phyloP scores from a whole-genome alignment of 345 rosid genomes.

The Sisymbrium irio region DNA sequence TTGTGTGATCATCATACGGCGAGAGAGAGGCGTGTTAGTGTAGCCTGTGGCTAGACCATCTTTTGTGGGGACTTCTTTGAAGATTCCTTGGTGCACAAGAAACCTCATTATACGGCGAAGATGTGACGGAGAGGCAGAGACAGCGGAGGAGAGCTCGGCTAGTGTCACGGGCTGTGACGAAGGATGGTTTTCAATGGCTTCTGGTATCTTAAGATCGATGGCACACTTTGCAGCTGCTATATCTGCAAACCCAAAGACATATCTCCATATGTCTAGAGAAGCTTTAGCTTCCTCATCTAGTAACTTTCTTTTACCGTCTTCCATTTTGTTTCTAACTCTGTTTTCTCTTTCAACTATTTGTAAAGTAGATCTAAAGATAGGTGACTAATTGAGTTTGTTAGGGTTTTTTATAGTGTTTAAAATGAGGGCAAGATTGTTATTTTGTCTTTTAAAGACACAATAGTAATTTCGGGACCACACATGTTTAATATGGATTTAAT shows the following conservation, averaged over 20 bases:
- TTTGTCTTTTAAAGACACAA: background rate
- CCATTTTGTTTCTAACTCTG: slow-evolving; percentile 2
- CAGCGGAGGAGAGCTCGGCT: slow-evolving; percentile 46
- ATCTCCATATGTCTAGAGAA: slow-evolving; percentile 53
- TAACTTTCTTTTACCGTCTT: slow-evolving; percentile 7
- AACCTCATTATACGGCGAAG: slow-evolving; percentile 68
- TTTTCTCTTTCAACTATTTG: background rate
- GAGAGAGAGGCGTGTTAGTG: slow-evolving; percentile 57
- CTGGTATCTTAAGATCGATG: slow-evolving; percentile 69
- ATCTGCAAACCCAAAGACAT: slow-evolving; percentile 48
- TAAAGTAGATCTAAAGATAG: background rate
- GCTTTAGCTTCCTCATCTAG: slow-evolving; percentile 45
- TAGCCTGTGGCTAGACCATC: slow-evolving; percentile 35
- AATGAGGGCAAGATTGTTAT: background rate
- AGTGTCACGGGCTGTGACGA: slow-evolving; percentile 46
- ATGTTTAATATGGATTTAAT: background rate
- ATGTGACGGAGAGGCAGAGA: slow-evolving; percentile 45
- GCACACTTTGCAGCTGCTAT: slow-evolving; percentile 74
- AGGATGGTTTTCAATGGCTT: slow-evolving; percentile 49
- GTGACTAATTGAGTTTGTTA: background rate
- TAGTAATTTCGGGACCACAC: background rate
- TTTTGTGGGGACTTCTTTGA: slow-evolving; percentile 38
- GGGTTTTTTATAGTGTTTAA: slow-evolving; percentile 1
- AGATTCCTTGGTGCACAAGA: slow-evolving; percentile 47
- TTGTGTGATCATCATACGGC: slow-evolving; percentile 38